phyloP scores from a whole-genome alignment of 2,329 filamentous ascomycete genomes.

The Aspergillus sp. region DNA sequence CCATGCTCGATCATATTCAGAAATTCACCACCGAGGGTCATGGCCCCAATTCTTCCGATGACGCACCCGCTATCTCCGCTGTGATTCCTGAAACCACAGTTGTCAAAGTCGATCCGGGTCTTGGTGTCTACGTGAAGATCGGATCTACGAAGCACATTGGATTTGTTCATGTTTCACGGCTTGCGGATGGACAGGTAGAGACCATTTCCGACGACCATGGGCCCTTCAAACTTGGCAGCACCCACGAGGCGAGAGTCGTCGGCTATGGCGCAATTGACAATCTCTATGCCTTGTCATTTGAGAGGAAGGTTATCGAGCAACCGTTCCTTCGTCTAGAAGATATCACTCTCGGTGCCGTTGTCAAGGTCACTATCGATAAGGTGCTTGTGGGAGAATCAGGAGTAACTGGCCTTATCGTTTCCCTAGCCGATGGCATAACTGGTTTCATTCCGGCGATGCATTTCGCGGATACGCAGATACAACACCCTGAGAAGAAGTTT shows the following conservation, averaged over 20 bases:
- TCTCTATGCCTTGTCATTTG: conserved; percentile 81
- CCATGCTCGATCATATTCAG: conserved; percentile 81
- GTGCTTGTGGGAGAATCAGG: conserved; percentile 78
- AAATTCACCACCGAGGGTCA: conserved; percentile 55
- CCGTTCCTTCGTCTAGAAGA: conserved; percentile 92
- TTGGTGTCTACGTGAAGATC: conserved; percentile 80
- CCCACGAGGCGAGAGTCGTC: conserved; percentile 79
- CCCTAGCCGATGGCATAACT: conserved; percentile 81
- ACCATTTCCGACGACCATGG: conserved; percentile 76
- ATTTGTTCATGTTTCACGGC: conserved; percentile 92
- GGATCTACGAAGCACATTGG: conserved; percentile 69
- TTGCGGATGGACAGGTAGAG: conserved; percentile 90
- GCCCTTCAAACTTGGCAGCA: conserved; percentile 75
- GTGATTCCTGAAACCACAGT: conserved; percentile 79
- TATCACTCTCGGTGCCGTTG: conserved; percentile 76
- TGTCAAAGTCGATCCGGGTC: conserved; percentile 74
- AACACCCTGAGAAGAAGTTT: conserved; percentile 96
- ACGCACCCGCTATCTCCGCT: conserved; percentile 61
- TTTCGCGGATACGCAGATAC: conserved; percentile 82
- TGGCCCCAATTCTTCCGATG: conserved; percentile 49
- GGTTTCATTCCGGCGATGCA: conserved; percentile 90
- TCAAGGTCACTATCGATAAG: conserved; percentile 84
- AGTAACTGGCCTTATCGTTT: conserved; percentile 78
- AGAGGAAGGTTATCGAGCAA: conserved; percentile 81
- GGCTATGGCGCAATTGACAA: conserved; percentile 89